Conservation (phyloP, 2,329 filamentous ascomycete genomes). For the Raffaelea albimanens region DNA sequence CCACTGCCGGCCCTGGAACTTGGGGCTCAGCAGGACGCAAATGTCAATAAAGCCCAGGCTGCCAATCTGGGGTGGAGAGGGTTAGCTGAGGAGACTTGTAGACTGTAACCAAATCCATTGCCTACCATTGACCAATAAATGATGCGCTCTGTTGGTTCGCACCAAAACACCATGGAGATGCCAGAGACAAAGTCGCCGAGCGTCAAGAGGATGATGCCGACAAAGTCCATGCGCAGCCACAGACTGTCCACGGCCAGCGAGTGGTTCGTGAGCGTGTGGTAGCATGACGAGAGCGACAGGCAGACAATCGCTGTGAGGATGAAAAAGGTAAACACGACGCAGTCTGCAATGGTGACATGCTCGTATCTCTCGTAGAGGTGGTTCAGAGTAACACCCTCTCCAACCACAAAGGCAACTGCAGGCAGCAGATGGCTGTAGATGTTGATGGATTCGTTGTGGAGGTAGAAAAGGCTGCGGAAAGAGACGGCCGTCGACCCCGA, state of each 20-base stretch:
- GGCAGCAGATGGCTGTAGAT: slow-evolving; percentile 31
- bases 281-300: slow-evolving; percentile 26
- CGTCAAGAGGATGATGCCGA: slow-evolving; percentile 27
- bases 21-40: neutral
- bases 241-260: slow-evolving; percentile 22
- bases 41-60: slow-evolving; percentile 16
- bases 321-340: slow-evolving; percentile 26
- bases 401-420: slow-evolving; percentile 24
- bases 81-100: too few relatives aligned
- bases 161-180: slow-evolving; percentile 30
- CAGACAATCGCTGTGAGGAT: slow-evolving; percentile 25
- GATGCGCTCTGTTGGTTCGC: slow-evolving; percentile 21
- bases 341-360: too few relatives aligned
- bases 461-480: slow-evolving; percentile 28
- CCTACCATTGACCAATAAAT: slow-evolving; percentile 19
- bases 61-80: too few relatives aligned
- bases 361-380: too few relatives aligned
- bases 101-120: too few relatives aligned
- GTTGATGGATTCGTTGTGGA: slow-evolving; percentile 25
- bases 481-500: slow-evolving; percentile 25
- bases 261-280: slow-evolving; percentile 30
- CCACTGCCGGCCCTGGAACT: too few relatives aligned
- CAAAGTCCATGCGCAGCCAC: slow-evolving; percentile 28
- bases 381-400: slow-evolving; percentile 15
- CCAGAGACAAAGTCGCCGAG: slow-evolving; percentile 28